Evolutionary conservation across 1,284 basidiomycete genomes (phyloP).

Genomic region (Cryptococcus sp.): DNA sequence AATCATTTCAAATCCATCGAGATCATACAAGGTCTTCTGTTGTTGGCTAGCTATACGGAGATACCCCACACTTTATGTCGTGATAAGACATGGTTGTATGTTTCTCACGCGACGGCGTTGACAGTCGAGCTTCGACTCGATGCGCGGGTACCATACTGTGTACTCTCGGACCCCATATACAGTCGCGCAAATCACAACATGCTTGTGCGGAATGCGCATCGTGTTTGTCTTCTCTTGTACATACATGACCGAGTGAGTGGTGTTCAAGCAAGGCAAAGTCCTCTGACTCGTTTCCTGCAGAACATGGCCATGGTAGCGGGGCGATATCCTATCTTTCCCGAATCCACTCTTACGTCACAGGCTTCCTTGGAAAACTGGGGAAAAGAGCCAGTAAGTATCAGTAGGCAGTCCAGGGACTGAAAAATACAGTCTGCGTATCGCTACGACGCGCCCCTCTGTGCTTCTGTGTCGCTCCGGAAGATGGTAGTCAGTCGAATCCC

Average conservation of each 20-base stretch:
- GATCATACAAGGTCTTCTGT: conserved; percentile 19
- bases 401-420: not conserved
- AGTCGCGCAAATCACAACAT: conserved; percentile 10
- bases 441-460: conserved; percentile 19
- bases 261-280: too few species aligned
- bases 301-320: conserved; percentile 29
- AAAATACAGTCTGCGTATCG: conserved; percentile 10
- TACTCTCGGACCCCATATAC: conserved; percentile 19
- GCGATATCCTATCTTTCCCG: conserved; percentile 22
- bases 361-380: conserved; percentile 18
- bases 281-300: conserved; percentile 6
- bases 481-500: conserved; percentile 23
- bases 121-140: conserved; percentile 20
- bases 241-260: conserved; percentile 26
- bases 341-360: conserved; percentile 11
- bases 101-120: conserved; percentile 23
- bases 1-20: conserved; percentile 27
- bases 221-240: conserved; percentile 18
- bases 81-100: conserved; percentile 23
- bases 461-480: conserved; percentile 25
- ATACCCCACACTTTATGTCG: conserved; percentile 13
- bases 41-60: conserved; percentile 23
- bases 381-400: conserved; percentile 14
- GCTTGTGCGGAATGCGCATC: conserved; percentile 21
- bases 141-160: conserved; percentile 19